A percentile compares a stretch with the other conserved stretches of the same genome.
These are phyloP conservation scores for Trichoderma afroharzianum DNA, from an alignment of 2,329 filamentous ascomycete species.

Conservation along the genomic window DNA sequence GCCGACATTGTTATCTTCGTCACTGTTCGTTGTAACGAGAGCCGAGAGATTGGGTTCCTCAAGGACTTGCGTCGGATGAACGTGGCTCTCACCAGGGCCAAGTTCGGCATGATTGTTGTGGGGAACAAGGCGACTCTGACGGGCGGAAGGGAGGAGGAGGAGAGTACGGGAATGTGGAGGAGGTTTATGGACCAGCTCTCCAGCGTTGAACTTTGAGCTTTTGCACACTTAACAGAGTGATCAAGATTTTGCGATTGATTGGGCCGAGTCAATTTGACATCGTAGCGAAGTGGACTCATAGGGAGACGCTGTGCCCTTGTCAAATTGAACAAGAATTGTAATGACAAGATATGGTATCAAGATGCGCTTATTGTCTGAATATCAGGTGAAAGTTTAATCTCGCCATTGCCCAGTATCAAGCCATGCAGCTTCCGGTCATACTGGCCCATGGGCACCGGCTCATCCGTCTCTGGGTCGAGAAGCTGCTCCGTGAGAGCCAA, in stretches of 20 bases:
- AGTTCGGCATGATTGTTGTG: conserved; percentile 33
- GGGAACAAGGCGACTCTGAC: conserved; percentile 30
- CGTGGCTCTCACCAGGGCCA: conserved; percentile 38
- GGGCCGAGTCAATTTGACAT: not conserved
- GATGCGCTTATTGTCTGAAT: not conserved
- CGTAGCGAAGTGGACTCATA: not conserved
- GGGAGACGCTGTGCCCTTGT: no score
- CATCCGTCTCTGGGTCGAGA: conserved; percentile 53
- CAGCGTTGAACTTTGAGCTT: not conserved
- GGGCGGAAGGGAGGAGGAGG: conserved; percentile 6
- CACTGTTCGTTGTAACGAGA: conserved; percentile 40
- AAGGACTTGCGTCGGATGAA: conserved; percentile 40
- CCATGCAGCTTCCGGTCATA: conserved; percentile 80
- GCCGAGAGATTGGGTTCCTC: conserved; percentile 38
- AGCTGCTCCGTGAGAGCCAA: conserved; percentile 85
- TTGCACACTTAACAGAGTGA: not conserved
- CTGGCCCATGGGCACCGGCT: conserved; percentile 68
- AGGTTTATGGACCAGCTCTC: not conserved
- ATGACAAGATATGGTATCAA: not conserved
- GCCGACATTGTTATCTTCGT: conserved; percentile 42
- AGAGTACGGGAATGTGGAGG: conserved; percentile 19
- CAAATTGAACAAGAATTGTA: not conserved
- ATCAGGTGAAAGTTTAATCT: conserved; percentile 39
- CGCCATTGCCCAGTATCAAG: conserved; percentile 68
- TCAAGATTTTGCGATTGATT: not conserved